Evolutionary conservation across 1,284 basidiomycete genomes (phyloP), one percentile per base, ranked within the genome.

Genomic region (Cryptococcus jaspeensis): DNA sequence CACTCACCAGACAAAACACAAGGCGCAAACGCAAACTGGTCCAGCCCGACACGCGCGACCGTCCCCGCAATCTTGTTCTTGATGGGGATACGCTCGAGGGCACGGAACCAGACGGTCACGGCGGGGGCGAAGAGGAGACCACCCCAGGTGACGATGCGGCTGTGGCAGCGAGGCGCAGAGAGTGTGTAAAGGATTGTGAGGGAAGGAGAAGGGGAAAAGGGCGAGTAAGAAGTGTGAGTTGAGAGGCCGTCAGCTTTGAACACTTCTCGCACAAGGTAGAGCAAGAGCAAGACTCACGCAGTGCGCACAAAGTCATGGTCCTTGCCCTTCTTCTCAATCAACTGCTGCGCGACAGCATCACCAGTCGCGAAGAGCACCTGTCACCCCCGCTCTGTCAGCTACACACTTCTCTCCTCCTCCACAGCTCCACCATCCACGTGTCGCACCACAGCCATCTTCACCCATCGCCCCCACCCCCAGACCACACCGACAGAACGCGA

Each of bases 301-400:
- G 79, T 80, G n/a, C 79, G 65, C 38, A 69, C 66, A 50, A 70
- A 67, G 65, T 80, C 79, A 53, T 79, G 77, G 15, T 76, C 62
- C 18, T 54, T 61, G 0, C 78, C 78, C 56, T 76, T 75, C 64
- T 80, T 79, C 67, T 81, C 81, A 44, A 81, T 74, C 2, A 66
- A 62, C 61, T 82, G 81, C 62, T 81, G 80, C n/a, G 80, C 80
- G 38, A 82, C 47, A 72, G 70, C 61, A 62, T 81, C 80, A 38
- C 81, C 80, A 12, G 79, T 75, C 18, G 75, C 77, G 60, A 80
- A 80, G n/a, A 80, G 63, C 1, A 69, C 71, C 77, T 79, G 53
- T 51, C n/a, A 28, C 15, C 9, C 15, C 11, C 37, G 22, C 16
- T 8, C n/a, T 8, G 42, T 47, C 39, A 55, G 49, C 45, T 13